Base-by-base conservation (phyloP, 345 rosid genomes). In the Acer negundo region DNA sequence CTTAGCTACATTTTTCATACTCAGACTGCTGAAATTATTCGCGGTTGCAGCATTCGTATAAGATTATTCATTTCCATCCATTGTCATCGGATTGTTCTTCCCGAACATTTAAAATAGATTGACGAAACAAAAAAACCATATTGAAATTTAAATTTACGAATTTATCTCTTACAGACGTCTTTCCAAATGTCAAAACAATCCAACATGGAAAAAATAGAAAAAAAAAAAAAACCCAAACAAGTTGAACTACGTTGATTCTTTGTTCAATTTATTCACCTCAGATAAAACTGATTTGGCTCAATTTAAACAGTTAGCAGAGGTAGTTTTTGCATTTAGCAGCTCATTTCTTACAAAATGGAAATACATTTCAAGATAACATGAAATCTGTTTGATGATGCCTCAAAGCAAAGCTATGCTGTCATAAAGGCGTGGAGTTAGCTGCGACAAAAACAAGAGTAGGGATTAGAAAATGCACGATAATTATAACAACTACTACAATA, bases 391-490 rank as follows among this genome's bases (percentile, higher is more conserved):
- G 26, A 22, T 26, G 24, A 17, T 10, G 9, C 7, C n/a, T 17
- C 71, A 2, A 9, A 17, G 62, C 55, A 61, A 15, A 16, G 53
- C 20, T 19, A n/a, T 72, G 38, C 62, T 73, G 67, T 80, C 80
- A 83, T 83, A 82, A 82, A 76, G 85, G 82, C 78, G 76, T 75
- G 0, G 82, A 82, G 49, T 56, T 75, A 61, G 82, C 85, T 82
- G 80, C 78, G 22, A 35, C 55, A 70, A 5, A 22, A 62, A 56
- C 26, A 69, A 19, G 13, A 4, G 23, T 17, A 16, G 3, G 16
- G 73, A n/a, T 47, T 40, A 35, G 9, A 58, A 42, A 53, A 53
- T 16, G 15, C 1, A 13, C 15, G 56, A 68, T 13, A 6, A 22
- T 3, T 7, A 51, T 7, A 5, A 24, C 7, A 13, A 2, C 2